Percentiles rank a stretch among this genome's conserved stretches.
Evolutionary conservation across 768 basidiomycete genomes (phyloP).

Genomic region (Serendipita vermifera): DNA sequence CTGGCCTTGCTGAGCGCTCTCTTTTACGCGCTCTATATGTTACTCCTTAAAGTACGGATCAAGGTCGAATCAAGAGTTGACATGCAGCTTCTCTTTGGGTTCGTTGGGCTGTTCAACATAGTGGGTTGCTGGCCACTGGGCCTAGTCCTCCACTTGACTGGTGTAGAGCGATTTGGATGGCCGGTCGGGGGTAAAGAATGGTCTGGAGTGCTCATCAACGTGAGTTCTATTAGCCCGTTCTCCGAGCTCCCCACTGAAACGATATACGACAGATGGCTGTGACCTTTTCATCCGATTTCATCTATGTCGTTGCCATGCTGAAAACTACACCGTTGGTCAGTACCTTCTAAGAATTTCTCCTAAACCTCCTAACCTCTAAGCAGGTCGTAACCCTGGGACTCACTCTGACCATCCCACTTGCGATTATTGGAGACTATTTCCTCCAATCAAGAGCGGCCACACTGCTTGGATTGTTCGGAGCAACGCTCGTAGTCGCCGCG

Average conservation of each 20-base stretch:
- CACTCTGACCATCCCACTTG: slow-evolving; percentile 85
- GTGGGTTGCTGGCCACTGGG: slow-evolving; percentile 63
- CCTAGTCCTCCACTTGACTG: slow-evolving; percentile 57
- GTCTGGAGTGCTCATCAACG: slow-evolving; percentile 42
- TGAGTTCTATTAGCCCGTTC: too few species aligned
- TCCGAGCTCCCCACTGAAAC: background rate
- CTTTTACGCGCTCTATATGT: slow-evolving; percentile 81
- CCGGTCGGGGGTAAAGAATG: slow-evolving; percentile 42
- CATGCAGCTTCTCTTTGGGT: slow-evolving; percentile 93
- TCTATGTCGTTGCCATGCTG: slow-evolving; percentile 84
- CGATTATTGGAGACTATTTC: slow-evolving; percentile 68
- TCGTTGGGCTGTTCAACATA: slow-evolving; percentile 81
- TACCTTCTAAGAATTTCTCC: too few species aligned
- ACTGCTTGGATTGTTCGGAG: slow-evolving; percentile 56
- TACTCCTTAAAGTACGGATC: slow-evolving; percentile 78
- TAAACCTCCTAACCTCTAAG: too few species aligned
- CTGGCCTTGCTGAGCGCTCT: slow-evolving; percentile 78
- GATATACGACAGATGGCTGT: slow-evolving; percentile 52
- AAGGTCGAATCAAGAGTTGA: slow-evolving; percentile 69
- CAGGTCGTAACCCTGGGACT: slow-evolving; percentile 75
- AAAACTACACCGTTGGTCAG: slow-evolving; percentile 77
- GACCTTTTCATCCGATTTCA: slow-evolving; percentile 70
- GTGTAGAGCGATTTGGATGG: slow-evolving; percentile 59
- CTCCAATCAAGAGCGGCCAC: slow-evolving; percentile 41
- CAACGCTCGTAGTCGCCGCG: slow-evolving; percentile 56